These are phyloP conservation scores for Colletotrichum sidae DNA, from an alignment of 2,329 filamentous ascomycete species.

Conservation along the genomic window DNA sequence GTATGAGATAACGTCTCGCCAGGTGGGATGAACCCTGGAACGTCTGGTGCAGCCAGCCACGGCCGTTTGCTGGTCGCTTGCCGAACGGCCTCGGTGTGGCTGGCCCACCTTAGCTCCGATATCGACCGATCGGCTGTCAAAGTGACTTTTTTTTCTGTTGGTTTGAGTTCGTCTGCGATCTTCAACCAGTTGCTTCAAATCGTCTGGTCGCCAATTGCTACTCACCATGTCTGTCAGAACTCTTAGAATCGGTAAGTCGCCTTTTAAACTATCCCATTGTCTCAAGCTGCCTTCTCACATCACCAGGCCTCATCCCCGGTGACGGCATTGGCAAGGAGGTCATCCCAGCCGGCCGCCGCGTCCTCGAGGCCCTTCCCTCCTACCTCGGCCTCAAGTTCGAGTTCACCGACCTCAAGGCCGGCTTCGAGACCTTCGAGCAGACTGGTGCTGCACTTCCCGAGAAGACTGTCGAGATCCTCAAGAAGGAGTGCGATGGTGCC, in stretches of 20 bases:
- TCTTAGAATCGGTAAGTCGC: slow-evolving; percentile 52
- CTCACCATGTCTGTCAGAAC: slow-evolving; percentile 55
- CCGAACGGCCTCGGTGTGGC: slow-evolving; percentile 35
- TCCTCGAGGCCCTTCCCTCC: slow-evolving; percentile 92
- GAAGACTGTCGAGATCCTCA: slow-evolving; percentile 88
- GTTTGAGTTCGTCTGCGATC: slow-evolving; percentile 1
- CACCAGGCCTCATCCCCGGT: slow-evolving; percentile 86
- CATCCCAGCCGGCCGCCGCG: slow-evolving; percentile 90
- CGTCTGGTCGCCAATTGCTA: slow-evolving; percentile 30
- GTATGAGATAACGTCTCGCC: too few species aligned
- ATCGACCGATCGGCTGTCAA: slow-evolving; percentile 36
- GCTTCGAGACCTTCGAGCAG: slow-evolving; percentile 92
- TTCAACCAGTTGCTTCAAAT: slow-evolving; percentile 15
- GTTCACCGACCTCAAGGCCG: slow-evolving; percentile 92
- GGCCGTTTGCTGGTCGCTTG: slow-evolving; percentile 30
- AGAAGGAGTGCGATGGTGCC: slow-evolving; percentile 92
- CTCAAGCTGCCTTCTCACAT: background rate
- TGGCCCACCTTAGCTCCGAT: slow-evolving; percentile 32
- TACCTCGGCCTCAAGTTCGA: slow-evolving; percentile 94
- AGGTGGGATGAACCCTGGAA: too few species aligned
- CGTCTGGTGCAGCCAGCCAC: background rate
- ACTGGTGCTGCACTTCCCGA: slow-evolving; percentile 91
- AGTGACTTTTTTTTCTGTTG: slow-evolving; percentile 23
- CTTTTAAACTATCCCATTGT: slow-evolving; percentile 1
- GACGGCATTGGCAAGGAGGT: slow-evolving; percentile 99